These are phyloP conservation scores for Calamus simplicifolius DNA, from an alignment of 176 grass and related monocot genomes.

Conservation along the genomic window DNA sequence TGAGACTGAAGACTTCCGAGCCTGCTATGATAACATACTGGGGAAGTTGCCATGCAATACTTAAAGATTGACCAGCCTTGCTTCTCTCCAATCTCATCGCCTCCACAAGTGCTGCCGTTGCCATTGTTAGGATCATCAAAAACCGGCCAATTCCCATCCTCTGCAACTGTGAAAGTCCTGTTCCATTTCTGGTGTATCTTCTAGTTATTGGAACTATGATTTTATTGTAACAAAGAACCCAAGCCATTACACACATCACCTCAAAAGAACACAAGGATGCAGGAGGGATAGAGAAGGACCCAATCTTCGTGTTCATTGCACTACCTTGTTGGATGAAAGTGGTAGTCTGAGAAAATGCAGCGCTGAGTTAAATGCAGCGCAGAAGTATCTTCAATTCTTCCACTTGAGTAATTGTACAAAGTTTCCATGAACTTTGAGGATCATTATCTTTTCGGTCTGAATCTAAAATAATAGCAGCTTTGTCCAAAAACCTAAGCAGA, in stretches of 20 bases:
- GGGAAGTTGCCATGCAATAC: slow-evolving; percentile 61
- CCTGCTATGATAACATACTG: slow-evolving; percentile 58
- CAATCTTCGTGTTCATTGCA: slow-evolving; percentile 9
- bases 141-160: slow-evolving; percentile 73
- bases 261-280: slow-evolving; percentile 11
- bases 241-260: slow-evolving; percentile 12
- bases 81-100: slow-evolving; percentile 23
- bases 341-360: slow-evolving; percentile 15
- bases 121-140: slow-evolving; percentile 42
- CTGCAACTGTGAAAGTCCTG: slow-evolving; percentile 51
- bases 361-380: slow-evolving; percentile 1
- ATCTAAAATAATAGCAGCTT: slow-evolving; percentile 13
- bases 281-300: slow-evolving; percentile 7
- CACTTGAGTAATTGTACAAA: slow-evolving; percentile 20
- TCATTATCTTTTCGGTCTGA: neutral
- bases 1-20: slow-evolving; percentile 63
- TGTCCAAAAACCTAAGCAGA: slow-evolving; percentile 9
- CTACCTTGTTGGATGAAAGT: slow-evolving; percentile 20
- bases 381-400: slow-evolving; percentile 20
- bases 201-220: neutral
- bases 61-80: slow-evolving; percentile 18
- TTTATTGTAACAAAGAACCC: slow-evolving; percentile 10
- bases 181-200: neutral
- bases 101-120: slow-evolving; percentile 52
- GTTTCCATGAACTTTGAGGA: slow-evolving; percentile 3